These are phyloP conservation scores for Serendipita vermifera DNA, from an alignment of 768 basidiomycete species.

Conservation along the genomic window DNA sequence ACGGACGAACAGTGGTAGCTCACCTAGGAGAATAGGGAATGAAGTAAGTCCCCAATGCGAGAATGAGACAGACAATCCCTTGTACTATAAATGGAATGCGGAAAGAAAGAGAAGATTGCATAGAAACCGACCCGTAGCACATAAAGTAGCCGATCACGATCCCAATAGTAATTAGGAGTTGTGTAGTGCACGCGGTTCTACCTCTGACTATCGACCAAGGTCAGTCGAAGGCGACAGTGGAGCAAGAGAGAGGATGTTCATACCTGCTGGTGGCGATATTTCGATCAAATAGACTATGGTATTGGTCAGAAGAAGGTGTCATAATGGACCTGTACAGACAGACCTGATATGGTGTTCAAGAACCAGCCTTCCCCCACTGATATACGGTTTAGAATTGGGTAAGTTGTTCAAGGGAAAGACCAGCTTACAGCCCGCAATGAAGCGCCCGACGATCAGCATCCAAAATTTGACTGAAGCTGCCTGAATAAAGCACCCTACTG, in stretches of 20 bases:
- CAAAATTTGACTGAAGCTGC: slow-evolving; percentile 25
- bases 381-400: neutral
- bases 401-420: neutral
- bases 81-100: slow-evolving; percentile 29
- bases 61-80: slow-evolving; percentile 20
- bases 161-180: slow-evolving; percentile 33
- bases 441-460: slow-evolving; percentile 32
- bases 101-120: slow-evolving; percentile 26
- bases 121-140: slow-evolving; percentile 27
- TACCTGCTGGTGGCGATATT: slow-evolving; percentile 16
- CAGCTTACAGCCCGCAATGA: slow-evolving; percentile 28
- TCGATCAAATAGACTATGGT: slow-evolving; percentile 17
- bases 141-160: slow-evolving; percentile 30
- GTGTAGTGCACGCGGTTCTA: slow-evolving; percentile 29
- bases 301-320: neutral
- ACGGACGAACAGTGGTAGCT: no score
- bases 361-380: slow-evolving; percentile 34
- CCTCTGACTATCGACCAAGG: slow-evolving; percentile 30
- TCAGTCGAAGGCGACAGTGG: slow-evolving; percentile 33
- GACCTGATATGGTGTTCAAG: slow-evolving; percentile 30
- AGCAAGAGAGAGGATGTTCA: slow-evolving; percentile 12
- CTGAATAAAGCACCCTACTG: slow-evolving; percentile 27
- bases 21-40: slow-evolving; percentile 31
- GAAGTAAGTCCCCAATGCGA: slow-evolving; percentile 24
- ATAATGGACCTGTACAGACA: neutral